phyloP scores from a whole-genome alignment of 1,139 yeast genomes.

The Nakaseomyces delphensis region DNA sequence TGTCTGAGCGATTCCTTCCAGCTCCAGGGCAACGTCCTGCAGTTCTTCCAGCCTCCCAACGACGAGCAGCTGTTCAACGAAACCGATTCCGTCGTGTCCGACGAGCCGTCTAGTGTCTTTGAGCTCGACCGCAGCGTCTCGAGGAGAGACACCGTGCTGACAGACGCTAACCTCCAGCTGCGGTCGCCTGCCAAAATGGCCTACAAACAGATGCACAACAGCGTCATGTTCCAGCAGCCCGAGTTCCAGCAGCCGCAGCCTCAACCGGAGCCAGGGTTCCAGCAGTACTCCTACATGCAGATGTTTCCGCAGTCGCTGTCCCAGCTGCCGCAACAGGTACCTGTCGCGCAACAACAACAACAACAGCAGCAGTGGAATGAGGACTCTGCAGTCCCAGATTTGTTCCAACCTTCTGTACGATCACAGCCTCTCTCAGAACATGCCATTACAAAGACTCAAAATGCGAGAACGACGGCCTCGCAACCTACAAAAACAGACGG shows the following conservation, averaged over 20 bases:
- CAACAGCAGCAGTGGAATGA: not conserved
- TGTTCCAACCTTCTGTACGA: not conserved
- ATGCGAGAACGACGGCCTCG: no score
- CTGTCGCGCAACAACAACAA: not conserved
- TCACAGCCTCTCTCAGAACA: not conserved
- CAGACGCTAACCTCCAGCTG: not conserved
- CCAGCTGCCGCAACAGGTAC: not conserved
- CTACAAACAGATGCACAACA: not conserved
- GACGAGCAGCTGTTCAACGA: conserved; percentile 1
- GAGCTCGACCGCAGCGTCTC: not conserved
- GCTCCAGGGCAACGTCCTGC: not conserved
- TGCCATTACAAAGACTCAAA: not conserved
- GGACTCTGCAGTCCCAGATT: not conserved
- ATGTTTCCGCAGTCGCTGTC: no score
- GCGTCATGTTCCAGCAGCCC: not conserved
- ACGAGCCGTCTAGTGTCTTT: conserved; percentile 1
- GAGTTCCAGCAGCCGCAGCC: no score
- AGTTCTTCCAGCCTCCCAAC: not conserved
- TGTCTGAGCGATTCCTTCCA: not conserved
- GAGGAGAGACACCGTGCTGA: not conserved
- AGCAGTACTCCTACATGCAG: no score
- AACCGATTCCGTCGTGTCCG: not conserved
- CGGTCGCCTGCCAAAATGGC: not conserved
- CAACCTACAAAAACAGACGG: conserved; percentile 1
- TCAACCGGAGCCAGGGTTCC: no score